Conservation (phyloP, 176 grass and related monocot genomes). For the Lolium perenne region DNA sequence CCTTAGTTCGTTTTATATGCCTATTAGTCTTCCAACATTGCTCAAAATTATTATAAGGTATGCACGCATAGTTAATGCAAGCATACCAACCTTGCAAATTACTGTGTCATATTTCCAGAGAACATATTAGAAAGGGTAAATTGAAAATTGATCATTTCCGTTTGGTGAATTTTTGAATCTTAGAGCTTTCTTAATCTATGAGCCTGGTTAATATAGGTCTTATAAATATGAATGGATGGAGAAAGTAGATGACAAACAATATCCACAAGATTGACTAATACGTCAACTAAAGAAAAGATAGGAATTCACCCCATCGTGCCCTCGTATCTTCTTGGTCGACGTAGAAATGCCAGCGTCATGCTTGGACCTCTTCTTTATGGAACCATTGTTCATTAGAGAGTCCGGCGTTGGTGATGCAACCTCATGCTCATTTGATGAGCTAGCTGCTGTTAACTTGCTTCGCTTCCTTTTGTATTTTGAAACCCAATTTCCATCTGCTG, state of each 20-base stretch:
- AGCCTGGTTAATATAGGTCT: constrained; percentile 4
- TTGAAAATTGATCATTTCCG: neutral
- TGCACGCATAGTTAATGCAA: neutral
- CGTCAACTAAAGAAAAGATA: constrained; percentile 37
- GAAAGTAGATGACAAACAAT: constrained; percentile 46
- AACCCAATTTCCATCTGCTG: constrained; percentile 73
- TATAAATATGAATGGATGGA: neutral
- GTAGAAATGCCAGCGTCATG: constrained; percentile 53
- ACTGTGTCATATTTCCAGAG: neutral
- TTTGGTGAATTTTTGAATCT: neutral
- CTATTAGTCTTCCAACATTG: neutral
- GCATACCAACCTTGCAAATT: constrained; percentile 10
- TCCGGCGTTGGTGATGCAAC: constrained; percentile 55
- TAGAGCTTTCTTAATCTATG: neutral
- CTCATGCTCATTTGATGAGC: constrained; percentile 73
- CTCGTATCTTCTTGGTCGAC: constrained; percentile 75
- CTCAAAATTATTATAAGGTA: neutral
- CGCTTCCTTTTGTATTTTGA: constrained; percentile 92
- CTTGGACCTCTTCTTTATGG: constrained; percentile 68
- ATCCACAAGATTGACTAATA: constrained; percentile 26
- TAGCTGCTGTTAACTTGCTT: constrained; percentile 58
- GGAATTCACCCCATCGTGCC: constrained; percentile 86
- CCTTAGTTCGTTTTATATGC: neutral
- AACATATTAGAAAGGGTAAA: neutral
- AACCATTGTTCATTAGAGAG: constrained; percentile 45